Evolutionary conservation across 176 grass and related monocot genomes (phyloP).

Genomic region (Oryza australiensis): DNA sequence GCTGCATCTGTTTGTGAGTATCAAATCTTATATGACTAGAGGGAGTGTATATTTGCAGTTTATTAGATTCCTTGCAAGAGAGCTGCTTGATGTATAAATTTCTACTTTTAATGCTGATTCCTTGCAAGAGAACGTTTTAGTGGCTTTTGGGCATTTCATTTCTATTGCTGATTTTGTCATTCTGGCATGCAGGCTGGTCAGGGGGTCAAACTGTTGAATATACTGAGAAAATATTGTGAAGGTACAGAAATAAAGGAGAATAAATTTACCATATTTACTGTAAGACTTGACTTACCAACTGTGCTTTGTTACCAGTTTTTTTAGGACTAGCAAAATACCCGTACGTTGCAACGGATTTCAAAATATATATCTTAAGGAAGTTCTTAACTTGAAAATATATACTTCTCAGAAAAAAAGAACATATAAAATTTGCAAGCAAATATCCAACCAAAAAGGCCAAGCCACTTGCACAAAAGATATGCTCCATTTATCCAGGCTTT

Average conservation of each 20-base stretch:
- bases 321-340: too few species aligned
- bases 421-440: too few species aligned
- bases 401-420: too few species aligned
- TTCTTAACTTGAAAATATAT: too few species aligned
- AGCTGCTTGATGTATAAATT: not conserved
- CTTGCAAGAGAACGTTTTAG: constrained; percentile 16
- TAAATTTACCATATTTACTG: constrained; percentile 13
- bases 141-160: not conserved
- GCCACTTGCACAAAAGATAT: too few species aligned
- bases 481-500: too few species aligned
- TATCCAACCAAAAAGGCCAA: too few species aligned
- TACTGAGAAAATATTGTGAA: constrained; percentile 97
- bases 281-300: not conserved
- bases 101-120: too few species aligned
- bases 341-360: too few species aligned
- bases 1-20: too few species aligned
- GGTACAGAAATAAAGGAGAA: constrained; percentile 43
- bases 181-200: constrained; percentile 59
- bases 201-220: constrained; percentile 84
- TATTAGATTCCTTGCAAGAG: constrained; percentile 22
- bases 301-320: constrained; percentile 10
- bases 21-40: too few species aligned
- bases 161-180: constrained; percentile 1
- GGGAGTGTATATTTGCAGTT: not conserved
- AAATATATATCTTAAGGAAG: too few species aligned